Evolutionary conservation across 805 yeast genomes (phyloP).

Genomic region (Saccharomycopsis capsularis): DNA sequence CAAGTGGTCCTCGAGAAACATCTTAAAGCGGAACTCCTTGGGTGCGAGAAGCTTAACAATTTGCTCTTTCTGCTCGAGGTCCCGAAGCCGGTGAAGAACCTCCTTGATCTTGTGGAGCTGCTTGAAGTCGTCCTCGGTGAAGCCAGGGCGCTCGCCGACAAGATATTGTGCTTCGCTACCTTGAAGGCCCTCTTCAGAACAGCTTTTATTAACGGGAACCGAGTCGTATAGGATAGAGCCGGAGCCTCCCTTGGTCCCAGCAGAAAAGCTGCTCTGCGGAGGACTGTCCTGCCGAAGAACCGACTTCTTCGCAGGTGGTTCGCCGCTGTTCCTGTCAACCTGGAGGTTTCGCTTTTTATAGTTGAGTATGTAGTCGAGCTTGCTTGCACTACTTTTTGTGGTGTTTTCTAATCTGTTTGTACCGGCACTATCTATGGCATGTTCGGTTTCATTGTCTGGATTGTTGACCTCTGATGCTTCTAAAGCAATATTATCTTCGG

Average conservation of each 20-base stretch:
- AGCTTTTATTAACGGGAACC: not conserved
- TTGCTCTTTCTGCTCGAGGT: constrained; percentile 14
- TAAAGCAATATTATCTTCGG: no score
- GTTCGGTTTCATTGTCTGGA: no score
- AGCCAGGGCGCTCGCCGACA: not conserved
- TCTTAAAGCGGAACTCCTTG: constrained; percentile 18
- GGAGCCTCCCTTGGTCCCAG: constrained; percentile 10
- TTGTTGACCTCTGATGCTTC: no score
- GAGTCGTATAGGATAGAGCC: constrained; percentile 5
- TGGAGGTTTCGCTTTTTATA: constrained; percentile 6
- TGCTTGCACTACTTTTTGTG: not conserved
- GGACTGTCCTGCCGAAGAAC: no score
- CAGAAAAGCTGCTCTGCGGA: not conserved
- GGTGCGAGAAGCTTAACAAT: constrained; percentile 17
- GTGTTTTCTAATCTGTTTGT: not conserved
- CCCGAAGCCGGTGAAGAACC: constrained; percentile 6
- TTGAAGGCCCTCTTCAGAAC: not conserved
- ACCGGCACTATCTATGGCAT: not conserved
- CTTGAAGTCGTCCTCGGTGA: constrained; percentile 8
- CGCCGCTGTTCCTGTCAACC: not conserved
- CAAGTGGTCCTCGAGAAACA: constrained; percentile 13
- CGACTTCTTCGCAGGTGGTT: not conserved
- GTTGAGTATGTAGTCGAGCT: constrained; percentile 10
- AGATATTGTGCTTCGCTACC: not conserved
- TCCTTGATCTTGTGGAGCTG: constrained; percentile 6